These are phyloP conservation scores for Termitomyces titanicus DNA, from an alignment of 768 basidiomycete species.

Conservation along the genomic window DNA sequence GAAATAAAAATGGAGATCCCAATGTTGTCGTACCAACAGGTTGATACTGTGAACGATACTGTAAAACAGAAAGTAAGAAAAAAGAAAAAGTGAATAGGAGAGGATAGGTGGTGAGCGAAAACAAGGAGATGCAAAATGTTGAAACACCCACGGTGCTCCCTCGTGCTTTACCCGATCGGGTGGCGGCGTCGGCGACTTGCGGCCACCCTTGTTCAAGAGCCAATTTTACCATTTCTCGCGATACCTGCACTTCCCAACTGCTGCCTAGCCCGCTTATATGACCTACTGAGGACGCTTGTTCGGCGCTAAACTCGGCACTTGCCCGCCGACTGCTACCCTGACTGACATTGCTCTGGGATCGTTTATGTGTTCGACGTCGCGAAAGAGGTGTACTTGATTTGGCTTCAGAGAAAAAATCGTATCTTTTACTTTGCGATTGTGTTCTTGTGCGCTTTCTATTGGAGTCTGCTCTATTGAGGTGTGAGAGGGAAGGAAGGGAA, in stretches of 20 bases:
- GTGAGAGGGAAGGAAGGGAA: conserved; percentile 20
- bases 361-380: conserved; percentile 16
- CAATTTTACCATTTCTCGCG: conserved; percentile 50
- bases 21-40: conserved; percentile 22
- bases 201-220: conserved; percentile 31
- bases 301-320: conserved; percentile 57
- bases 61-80: conserved; percentile 17
- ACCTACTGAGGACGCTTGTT: conserved; percentile 36
- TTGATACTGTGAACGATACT: conserved; percentile 22
- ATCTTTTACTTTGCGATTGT: conserved; percentile 8
- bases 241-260: conserved; percentile 58
- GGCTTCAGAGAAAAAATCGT: conserved; percentile 7
- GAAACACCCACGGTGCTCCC: conserved; percentile 35
- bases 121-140: conserved; percentile 15
- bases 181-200: conserved; percentile 11
- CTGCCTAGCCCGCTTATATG: conserved; percentile 25
- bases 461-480: conserved; percentile 6
- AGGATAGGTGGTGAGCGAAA: conserved; percentile 21
- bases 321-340: conserved; percentile 38
- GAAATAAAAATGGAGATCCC: conserved; percentile 37
- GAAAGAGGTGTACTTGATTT: conserved; percentile 8
- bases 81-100: conserved; percentile 25
- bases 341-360: conserved; percentile 30
- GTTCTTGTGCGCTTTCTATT: conserved; percentile 14
- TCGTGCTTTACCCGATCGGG: conserved; percentile 37